These are phyloP conservation scores for Plectosphaerella sp. DNA, from an alignment of 2,329 filamentous ascomycete species.

Conservation along the genomic window DNA sequence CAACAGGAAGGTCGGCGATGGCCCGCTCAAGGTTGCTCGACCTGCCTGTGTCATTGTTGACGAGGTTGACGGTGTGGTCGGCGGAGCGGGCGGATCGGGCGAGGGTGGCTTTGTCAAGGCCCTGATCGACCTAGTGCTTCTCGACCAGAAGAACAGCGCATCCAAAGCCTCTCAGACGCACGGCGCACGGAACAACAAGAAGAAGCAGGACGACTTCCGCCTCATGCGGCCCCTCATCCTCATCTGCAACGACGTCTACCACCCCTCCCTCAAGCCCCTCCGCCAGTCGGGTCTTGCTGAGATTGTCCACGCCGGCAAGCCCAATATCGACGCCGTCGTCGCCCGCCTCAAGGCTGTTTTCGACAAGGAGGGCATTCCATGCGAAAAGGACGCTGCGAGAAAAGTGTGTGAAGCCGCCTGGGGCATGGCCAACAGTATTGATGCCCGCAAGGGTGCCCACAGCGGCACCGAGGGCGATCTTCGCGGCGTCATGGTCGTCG, in stretches of 20 bases:
- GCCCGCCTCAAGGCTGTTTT: conserved; percentile 79
- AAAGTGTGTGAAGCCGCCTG: conserved; percentile 79
- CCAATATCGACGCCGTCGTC: conserved; percentile 81
- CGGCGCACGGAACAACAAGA: conserved; percentile 46
- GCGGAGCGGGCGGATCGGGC: conserved; percentile 69
- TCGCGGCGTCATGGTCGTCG: conserved; percentile 78
- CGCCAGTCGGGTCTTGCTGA: conserved; percentile 84
- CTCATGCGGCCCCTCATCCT: conserved; percentile 84
- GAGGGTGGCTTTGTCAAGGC: conserved; percentile 96
- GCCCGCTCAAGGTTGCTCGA: conserved; percentile 65
- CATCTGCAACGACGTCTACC: conserved; percentile 97
- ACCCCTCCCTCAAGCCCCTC: conserved; percentile 79
- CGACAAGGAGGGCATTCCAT: conserved; percentile 80
- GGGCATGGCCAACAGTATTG: conserved; percentile 70
- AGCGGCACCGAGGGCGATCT: conserved; percentile 69
- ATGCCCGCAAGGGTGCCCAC: conserved; percentile 64
- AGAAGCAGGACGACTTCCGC: conserved; percentile 80
- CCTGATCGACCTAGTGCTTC: conserved; percentile 79
- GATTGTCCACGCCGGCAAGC: conserved; percentile 86
- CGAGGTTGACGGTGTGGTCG: conserved; percentile 91
- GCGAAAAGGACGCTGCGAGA: conserved; percentile 83
- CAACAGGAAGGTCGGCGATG: conserved; percentile 50
- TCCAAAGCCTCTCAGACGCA: conserved; percentile 12
- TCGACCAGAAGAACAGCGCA: conserved; percentile 74
- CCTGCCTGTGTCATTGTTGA: conserved; percentile 94